Evolutionary conservation across 805 yeast species (phyloP), one percentile per base, ranked within the genome.

Genomic region (Cyberlindnera samutprakarnensis): DNA sequence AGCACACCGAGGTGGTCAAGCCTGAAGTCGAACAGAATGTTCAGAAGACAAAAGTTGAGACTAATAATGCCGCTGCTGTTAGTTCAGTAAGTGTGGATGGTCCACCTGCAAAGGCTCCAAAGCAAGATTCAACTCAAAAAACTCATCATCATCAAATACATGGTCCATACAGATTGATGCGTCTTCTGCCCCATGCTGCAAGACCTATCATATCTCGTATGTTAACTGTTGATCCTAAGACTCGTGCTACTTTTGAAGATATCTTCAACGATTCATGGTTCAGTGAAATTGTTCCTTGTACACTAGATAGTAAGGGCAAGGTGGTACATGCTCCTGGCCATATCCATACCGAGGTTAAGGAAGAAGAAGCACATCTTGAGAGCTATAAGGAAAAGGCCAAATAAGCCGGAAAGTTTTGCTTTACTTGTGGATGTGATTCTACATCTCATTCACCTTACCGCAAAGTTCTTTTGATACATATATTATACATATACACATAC

Each of bases 151-250:
- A 14, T 4, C 41, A 32, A 15, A 33, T 81, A 16, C 87, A 81
- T 47, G 94, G 94, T 6, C 90, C 92, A 9, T 83, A 83, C 57
- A 65, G 94, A 51, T 61, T 83, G 42, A 73, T 83, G 78, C 71
- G 94, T 57, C 60, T 83, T 31, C 58, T 83, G 23, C 94, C 94
- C 5, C 94, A 83, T 54, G 87, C 90, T 7, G 64, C 92, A 12
- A 69, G 94, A 55, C 92, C 90, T 10, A 62, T 83, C 9, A 64
- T 83, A 19, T 76, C 81, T 16, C 66, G 59, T 37, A 80, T 83
- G 76, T 57, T 83, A 18, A 66, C 66, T 31, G 62, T 79, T 12
- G 84, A 81, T 42, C 77, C 81, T 9, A 35, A 37, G 2, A 61
- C 67, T 36, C 68, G 94, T 47, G 84, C 87, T 2, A 70, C 82